phyloP scores from a whole-genome alignment of 1,139 yeast genomes.

The Zhuliangozyma parablackwelliae region DNA sequence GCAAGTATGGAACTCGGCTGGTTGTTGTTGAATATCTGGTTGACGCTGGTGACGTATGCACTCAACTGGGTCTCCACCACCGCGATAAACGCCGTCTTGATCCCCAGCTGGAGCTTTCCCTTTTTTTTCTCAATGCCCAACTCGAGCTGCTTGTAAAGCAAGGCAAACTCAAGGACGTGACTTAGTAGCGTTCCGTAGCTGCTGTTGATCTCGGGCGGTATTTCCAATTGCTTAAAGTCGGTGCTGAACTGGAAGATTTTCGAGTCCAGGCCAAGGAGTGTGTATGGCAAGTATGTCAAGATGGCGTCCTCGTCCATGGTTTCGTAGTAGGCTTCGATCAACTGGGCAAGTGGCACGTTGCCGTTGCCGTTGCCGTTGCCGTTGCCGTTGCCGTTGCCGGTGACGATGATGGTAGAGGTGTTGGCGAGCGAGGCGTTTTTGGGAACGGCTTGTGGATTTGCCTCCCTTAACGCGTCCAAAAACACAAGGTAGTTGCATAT shows the following conservation, averaged over 20 bases:
- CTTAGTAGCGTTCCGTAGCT: conserved; percentile 58
- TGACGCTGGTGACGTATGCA: conserved; percentile 52
- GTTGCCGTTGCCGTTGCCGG: background rate
- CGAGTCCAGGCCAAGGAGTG: conserved; percentile 72
- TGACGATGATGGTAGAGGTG: background rate
- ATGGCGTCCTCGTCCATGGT: conserved; percentile 46
- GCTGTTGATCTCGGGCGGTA: conserved; percentile 54
- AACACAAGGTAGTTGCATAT: conserved; percentile 36
- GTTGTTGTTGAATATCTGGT: conserved; percentile 36
- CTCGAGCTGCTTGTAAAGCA: conserved; percentile 52
- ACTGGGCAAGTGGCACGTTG: conserved; percentile 13
- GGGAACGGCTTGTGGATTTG: background rate
- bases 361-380: background rate
- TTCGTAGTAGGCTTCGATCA: conserved; percentile 31
- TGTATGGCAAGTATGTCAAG: conserved; percentile 56
- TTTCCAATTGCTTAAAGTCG: conserved; percentile 23
- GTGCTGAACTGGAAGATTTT: conserved; percentile 48
- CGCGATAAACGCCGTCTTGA: conserved; percentile 62
- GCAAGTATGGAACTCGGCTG: conserved; percentile 33
- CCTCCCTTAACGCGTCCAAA: conserved; percentile 19
- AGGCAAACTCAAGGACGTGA: conserved; percentile 66
- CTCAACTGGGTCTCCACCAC: conserved; percentile 50
- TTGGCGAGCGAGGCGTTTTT: background rate
- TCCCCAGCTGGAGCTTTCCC: conserved; percentile 41
- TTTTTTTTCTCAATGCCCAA: conserved; percentile 24